Base-by-base conservation (phyloP, 78 protist species). In the Dictyostelium intermedium region DNA sequence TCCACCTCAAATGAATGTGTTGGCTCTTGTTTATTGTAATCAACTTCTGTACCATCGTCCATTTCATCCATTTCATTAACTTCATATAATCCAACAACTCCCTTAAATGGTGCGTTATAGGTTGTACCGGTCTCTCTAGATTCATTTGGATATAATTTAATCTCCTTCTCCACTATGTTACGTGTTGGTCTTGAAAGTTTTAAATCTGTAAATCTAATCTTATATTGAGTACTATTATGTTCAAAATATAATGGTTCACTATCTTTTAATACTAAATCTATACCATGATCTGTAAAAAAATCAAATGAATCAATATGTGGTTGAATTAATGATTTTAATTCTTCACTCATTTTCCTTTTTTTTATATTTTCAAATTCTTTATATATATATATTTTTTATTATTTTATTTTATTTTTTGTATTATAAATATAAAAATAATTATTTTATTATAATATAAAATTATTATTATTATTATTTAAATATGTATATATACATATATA, bases 261-360 rank as follows among this genome's bases (percentile, higher is more conserved):
- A 20, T 7, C 25, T 18, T 73, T 72, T 25, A 87, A 41, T 16
- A 81, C 79, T 50, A 87, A 45, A 30, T n/a, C 60, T 8, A 78
- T 35, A 18, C 79, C 79, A 73, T 95, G 47, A 39, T 79, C 94
- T 37, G 91, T 41, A 50, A 95, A 95, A 63, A 78, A 95, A 37
- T 95, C 63, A 53, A 82, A 95, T 10, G 91, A 82, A 34, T 94
- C 91, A 23, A 94, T 91, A 78, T 94, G 96, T 81, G 93, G 96
- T 53, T 56, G 78, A 34, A 94, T 86, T 27, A 83, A 61, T 30
- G 53, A 20, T 63, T 60, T 72, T 35, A 78, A 56, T 72, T 91
- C 92, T 47, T 72, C 92, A 56, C 84, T 76, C 83, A 85, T 85
- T 30, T n/a, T 76, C 30, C 50, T 16, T 39, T 41, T 20, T 76